Evolutionary conservation across 129 eudicot genomes (phyloP), one percentile per base, ranked within the genome.

Genomic region (Centella asiatica): DNA sequence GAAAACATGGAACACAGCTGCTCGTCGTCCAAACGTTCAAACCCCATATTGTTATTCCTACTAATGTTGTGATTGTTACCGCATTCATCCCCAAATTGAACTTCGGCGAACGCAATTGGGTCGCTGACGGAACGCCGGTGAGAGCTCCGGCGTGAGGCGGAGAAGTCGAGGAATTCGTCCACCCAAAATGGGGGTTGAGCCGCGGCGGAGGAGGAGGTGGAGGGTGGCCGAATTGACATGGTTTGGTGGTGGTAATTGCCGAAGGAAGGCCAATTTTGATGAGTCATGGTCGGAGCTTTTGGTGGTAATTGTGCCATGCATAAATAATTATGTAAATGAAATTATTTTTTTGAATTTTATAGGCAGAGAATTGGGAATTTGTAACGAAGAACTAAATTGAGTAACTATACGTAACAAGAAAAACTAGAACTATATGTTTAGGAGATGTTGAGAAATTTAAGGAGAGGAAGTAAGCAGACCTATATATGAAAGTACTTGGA

Each of bases 161-260:
- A 73, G 81, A 85, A 89, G 65, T 89, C 97, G 44, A 89, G 90
- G 74, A 89, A 89, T n/a, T 89, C 97, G 32, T 85, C 95, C 45
- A 85, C 75, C 97, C 97, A 89, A 17, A 74, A 74, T 0, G 81
- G 84, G 0, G 80, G 85, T 46, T 60, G 90, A 2, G 80, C 78
- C 31, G 75, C 71, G 22, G 78, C 19, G 77, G 84, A 49, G 68
- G 86, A 44, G 17, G 84, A 78, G 77, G 84, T 42, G 68, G 86
- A 44, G 17, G 84, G 80, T 20, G 62, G 62, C 11, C n/a, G 51
- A 62, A 57, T 42, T 25, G 86, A 68, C 80, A 77, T 70, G 79
- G 54, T 88, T n/a, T n/a, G n/a, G 34, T 85, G 87, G 76, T 75
- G 70, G 62, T 57, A 57, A 33, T 57, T 57, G 1, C 86, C 74